Evolutionary conservation across 352 stramenopile species (phyloP), one percentile per base, ranked within the genome.

Genomic region (Phytophthora pseudosyringae): DNA sequence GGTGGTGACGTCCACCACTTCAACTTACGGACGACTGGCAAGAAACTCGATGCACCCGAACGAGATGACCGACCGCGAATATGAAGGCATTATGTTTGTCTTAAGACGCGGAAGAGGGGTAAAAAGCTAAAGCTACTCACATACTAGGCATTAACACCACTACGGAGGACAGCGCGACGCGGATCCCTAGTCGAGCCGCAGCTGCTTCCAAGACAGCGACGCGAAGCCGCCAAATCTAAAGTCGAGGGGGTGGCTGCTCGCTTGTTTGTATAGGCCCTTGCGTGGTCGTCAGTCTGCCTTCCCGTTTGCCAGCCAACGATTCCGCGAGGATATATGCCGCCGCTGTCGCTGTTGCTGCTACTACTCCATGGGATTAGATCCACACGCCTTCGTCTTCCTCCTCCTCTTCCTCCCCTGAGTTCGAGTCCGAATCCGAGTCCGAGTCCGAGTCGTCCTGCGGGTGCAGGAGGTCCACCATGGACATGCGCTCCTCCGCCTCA

Each of bases 401-500:
- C 39, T 89, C 83, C 55, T 80, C 81, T 16, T 78, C 80, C 46
- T 80, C 75, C 10, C 75, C 76, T 48, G 80, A 90, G 21, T 86
- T 67, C 18, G 79, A 83, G 28, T 89, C 82, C 59, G 84, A 93
- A 70, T 93, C 84, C 66, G 84, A 91, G 51, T 93, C 84, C 66
- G 84, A 91, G 51, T 93, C 83, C 62, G 81, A 89, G 49, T 90
- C 80, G 67, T 88, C 83, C 28, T 91, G 78, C 32, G 85, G 85
- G 67, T 95, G 84, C 60, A 91, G 64, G 12, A 79, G 75, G 63
- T 94, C 87, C 59, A 95, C 82, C 69, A 89, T 92, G 61, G 87
- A 95, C 83, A 86, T 80, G 47, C 87, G 87, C 71, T 95, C 85
- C 33, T 95, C 87, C 29, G 85, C 84, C 55, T 95, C 78, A 75